Conservation (phyloP, 2,329 filamentous ascomycete species). For the Aphanoascus verrucosus region DNA sequence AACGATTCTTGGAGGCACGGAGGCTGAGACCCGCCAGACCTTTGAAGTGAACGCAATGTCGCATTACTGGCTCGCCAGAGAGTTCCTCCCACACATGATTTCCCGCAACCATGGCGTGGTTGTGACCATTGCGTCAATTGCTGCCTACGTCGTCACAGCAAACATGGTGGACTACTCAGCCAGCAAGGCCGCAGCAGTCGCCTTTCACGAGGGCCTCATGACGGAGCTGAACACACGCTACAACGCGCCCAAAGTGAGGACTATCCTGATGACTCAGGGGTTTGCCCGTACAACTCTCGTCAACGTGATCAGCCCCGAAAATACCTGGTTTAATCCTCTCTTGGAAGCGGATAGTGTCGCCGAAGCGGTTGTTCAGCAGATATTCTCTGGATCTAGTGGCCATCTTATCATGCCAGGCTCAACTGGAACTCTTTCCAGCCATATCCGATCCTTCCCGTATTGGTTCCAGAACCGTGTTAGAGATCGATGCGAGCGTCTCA, state of each 20-base stretch:
- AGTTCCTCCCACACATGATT: conserved; percentile 58
- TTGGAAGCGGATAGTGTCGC: conserved; percentile 54
- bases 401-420: conserved; percentile 47
- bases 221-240: conserved; percentile 51
- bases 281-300: conserved; percentile 55
- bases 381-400: conserved; percentile 47
- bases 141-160: conserved; percentile 50
- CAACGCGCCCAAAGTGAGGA: conserved; percentile 53
- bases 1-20: conserved; percentile 48
- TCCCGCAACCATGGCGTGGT: conserved; percentile 58
- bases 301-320: conserved; percentile 43
- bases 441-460: conserved; percentile 45
- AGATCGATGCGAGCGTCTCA: conserved; percentile 26
- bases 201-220: conserved; percentile 57
- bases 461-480: conserved; percentile 52
- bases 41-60: conserved; percentile 61
- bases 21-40: conserved; percentile 52
- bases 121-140: conserved; percentile 57
- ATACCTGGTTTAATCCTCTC: conserved; percentile 43
- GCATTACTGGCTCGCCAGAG: conserved; percentile 55
- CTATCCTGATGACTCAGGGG: conserved; percentile 54
- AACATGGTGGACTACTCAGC: conserved; percentile 58
- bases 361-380: conserved; percentile 50
- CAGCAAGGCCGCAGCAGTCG: conserved; percentile 54
- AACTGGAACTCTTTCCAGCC: conserved; percentile 34